Percentiles rank a stretch among this genome's conserved stretches.
These are phyloP conservation scores for Cylindrotheca closterium DNA, from an alignment of 108 stramenopile genomes.

Conservation along the genomic window DNA sequence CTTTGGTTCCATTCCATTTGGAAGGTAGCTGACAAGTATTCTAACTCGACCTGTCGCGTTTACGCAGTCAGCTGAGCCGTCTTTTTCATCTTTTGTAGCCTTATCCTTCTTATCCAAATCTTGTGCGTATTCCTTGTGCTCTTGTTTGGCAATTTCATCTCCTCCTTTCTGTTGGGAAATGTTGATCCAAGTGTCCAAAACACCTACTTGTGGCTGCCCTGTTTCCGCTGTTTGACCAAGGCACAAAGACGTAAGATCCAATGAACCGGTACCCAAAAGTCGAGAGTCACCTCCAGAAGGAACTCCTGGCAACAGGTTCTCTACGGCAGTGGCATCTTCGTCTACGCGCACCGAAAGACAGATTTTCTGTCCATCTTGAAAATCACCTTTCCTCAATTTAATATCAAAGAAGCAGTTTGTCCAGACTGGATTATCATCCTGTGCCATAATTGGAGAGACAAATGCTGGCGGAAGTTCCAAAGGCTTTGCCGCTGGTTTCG, in stretches of 20 bases:
- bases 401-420: constrained; percentile 45
- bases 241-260: constrained; percentile 71
- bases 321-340: constrained; percentile 65
- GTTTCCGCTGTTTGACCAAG: constrained; percentile 45
- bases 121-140: constrained; percentile 7
- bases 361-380: constrained; percentile 46
- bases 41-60: constrained; percentile 52
- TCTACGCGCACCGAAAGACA: constrained; percentile 56
- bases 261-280: constrained; percentile 57
- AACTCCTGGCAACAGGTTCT: constrained; percentile 50
- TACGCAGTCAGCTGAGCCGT: too few species aligned
- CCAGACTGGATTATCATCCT: constrained; percentile 77
- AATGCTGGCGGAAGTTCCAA: constrained; percentile 8
- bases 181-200: constrained; percentile 71
- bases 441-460: constrained; percentile 51
- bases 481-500: constrained; percentile 19
- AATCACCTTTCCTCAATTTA: constrained; percentile 62
- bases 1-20: constrained; percentile 73
- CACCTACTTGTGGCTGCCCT: constrained; percentile 44
- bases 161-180: constrained; percentile 23
- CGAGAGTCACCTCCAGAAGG: constrained; percentile 45
- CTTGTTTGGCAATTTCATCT: constrained; percentile 2
- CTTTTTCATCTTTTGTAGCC: neutral
- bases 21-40: constrained; percentile 70
- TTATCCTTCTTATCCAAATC: neutral